Evolutionary conservation across 2,329 filamentous ascomycete genomes (phyloP).

Genomic region (Cryphonectria carpinicola): DNA sequence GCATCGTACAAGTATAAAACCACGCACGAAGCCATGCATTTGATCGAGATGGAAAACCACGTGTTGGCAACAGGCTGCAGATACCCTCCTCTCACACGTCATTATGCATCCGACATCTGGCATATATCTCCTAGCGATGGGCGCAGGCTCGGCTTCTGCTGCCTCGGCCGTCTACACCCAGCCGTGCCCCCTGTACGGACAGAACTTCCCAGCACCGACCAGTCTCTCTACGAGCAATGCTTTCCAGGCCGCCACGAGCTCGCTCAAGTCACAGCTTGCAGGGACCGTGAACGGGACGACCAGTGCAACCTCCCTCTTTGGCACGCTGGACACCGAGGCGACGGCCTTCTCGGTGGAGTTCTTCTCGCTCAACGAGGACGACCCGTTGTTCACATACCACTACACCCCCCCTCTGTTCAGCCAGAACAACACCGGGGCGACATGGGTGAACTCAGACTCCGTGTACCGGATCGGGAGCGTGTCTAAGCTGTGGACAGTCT

Average conservation of each 20-base stretch:
- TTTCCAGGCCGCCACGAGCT: slow-evolving; percentile 12
- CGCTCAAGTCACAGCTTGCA: slow-evolving; percentile 6
- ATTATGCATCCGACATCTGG: not conserved
- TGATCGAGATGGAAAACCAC: not conserved
- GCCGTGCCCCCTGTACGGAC: slow-evolving; percentile 19
- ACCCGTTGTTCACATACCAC: slow-evolving; percentile 34
- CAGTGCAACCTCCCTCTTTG: slow-evolving; percentile 6
- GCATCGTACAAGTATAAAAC: not conserved
- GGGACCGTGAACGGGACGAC: not conserved
- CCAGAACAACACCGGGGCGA: slow-evolving; percentile 33
- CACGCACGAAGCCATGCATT: not conserved
- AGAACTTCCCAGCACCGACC: slow-evolving; percentile 15
- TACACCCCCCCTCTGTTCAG: slow-evolving; percentile 30
- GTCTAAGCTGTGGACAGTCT: slow-evolving; percentile 50
- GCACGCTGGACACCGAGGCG: slow-evolving; percentile 10
- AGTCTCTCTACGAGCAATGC: not conserved
- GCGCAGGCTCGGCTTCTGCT: slow-evolving; percentile 6
- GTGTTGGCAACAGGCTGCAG: not conserved
- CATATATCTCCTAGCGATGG: not conserved
- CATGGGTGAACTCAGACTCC: slow-evolving; percentile 37
- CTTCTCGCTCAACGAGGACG: slow-evolving; percentile 28
- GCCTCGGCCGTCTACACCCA: slow-evolving; percentile 1
- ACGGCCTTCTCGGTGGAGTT: slow-evolving; percentile 29
- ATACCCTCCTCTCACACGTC: not conserved
- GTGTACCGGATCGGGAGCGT: slow-evolving; percentile 48